phyloP scores from a whole-genome alignment of 208 protist species.

The Acanthamoeba sp. region DNA sequence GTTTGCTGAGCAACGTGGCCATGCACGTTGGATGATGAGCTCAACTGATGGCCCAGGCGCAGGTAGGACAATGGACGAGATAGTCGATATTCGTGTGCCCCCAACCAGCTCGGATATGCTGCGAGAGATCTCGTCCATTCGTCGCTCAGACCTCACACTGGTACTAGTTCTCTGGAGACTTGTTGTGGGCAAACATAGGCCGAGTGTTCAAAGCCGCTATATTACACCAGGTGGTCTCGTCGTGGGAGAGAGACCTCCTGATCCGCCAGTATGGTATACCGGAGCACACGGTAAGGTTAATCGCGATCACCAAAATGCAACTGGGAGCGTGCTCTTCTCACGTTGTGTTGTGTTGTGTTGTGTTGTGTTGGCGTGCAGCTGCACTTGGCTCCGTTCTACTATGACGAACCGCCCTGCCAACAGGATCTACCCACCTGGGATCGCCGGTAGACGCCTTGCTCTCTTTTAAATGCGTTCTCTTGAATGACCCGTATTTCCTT shows the following conservation, averaged over 20 bases:
- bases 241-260: constrained; percentile 28
- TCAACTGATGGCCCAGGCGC: background rate
- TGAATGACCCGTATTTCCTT: background rate
- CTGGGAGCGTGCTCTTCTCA: no score
- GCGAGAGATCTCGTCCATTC: constrained; percentile 54
- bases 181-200: background rate
- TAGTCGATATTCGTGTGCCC: background rate
- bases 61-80: constrained; percentile 19
- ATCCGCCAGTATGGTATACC: background rate
- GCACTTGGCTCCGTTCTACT: constrained; percentile 43
- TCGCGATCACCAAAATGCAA: no score
- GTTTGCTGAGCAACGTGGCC: background rate
- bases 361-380: background rate
- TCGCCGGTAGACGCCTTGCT: background rate
- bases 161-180: background rate
- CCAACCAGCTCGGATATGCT: background rate
- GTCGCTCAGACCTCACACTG: constrained; percentile 54
- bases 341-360: no score
- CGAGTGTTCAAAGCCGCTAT: background rate
- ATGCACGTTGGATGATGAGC: background rate
- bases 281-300: constrained; percentile 3
- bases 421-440: background rate
- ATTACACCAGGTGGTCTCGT: background rate
- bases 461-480: background rate
- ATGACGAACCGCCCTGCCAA: background rate